Conservation (phyloP, 2,329 filamentous ascomycete genomes). For the Cryphonectria carpinicola region DNA sequence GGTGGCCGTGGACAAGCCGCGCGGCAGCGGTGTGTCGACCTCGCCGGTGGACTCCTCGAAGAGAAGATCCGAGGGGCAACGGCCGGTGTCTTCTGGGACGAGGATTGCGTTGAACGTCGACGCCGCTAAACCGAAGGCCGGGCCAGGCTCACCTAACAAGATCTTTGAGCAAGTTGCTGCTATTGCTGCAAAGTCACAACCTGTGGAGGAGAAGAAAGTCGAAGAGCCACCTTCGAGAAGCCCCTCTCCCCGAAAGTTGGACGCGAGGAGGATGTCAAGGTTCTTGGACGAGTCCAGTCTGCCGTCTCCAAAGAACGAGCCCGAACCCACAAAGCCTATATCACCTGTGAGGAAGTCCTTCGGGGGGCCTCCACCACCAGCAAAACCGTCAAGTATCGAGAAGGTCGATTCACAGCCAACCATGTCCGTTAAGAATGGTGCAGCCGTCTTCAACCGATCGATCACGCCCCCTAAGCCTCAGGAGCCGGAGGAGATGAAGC, state of each 20-base stretch:
- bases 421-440: slow-evolving; percentile 42
- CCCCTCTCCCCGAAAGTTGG: slow-evolving; percentile 59
- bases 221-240: slow-evolving; percentile 44
- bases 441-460: slow-evolving; percentile 40
- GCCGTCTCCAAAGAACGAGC: slow-evolving; percentile 35
- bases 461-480: slow-evolving; percentile 32
- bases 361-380: slow-evolving; percentile 37
- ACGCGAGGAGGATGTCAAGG: slow-evolving; percentile 61
- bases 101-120: slow-evolving; percentile 34
- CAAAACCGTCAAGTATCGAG: slow-evolving; percentile 34
- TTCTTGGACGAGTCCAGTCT: slow-evolving; percentile 55
- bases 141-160: slow-evolving; percentile 37
- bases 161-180: slow-evolving; percentile 40
- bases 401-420: slow-evolving; percentile 39
- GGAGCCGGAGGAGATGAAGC: neutral
- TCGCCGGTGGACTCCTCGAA: slow-evolving; percentile 31
- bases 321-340: slow-evolving; percentile 34
- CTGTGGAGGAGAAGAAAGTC: slow-evolving; percentile 36
- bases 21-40: slow-evolving; percentile 22
- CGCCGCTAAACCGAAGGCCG: slow-evolving; percentile 32
- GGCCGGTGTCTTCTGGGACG: slow-evolving; percentile 31
- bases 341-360: slow-evolving; percentile 53
- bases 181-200: slow-evolving; percentile 34
- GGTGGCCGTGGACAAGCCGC: slow-evolving; percentile 10
- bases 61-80: slow-evolving; percentile 29